Evolutionary conservation across 768 basidiomycete genomes (phyloP).

Genomic region (Lactarius psammicola): DNA sequence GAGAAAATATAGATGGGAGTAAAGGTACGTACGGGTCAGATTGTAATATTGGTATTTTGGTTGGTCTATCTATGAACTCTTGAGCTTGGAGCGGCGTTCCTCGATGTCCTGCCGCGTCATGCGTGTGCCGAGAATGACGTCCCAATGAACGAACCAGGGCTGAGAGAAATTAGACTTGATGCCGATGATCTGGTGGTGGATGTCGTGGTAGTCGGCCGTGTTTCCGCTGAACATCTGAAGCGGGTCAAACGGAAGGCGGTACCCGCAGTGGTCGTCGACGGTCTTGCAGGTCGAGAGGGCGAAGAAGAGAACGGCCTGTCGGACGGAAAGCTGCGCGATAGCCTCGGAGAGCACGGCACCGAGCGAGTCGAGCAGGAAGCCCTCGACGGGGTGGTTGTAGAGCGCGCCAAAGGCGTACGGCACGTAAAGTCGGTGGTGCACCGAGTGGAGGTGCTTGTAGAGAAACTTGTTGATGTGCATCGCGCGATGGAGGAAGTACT

Average conservation of each 20-base stretch:
- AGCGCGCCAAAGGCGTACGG: conserved; percentile 96
- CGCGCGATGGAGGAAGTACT: conserved; percentile 90
- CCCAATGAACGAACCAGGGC: conserved; percentile 97
- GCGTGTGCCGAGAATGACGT: conserved; percentile 76
- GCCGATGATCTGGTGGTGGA: conserved; percentile 90
- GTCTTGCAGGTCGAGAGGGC: conserved; percentile 84
- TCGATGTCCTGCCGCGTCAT: conserved; percentile 72
- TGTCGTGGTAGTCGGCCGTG: conserved; percentile 97
- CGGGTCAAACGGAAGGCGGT: conserved; percentile 87
- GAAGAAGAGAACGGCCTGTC: conserved; percentile 86
- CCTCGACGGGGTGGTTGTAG: conserved; percentile 97
- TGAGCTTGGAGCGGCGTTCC: conserved; percentile 36
- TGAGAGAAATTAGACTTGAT: conserved; percentile 96
- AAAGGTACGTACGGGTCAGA: not conserved
- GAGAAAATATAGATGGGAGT: not conserved
- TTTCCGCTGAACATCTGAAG: conserved; percentile 82
- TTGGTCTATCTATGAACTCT: conserved; percentile 1
- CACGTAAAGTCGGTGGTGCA: conserved; percentile 94
- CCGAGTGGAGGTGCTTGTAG: conserved; percentile 88
- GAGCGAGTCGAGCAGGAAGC: conserved; percentile 82
- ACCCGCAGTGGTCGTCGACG: conserved; percentile 95
- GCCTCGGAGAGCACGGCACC: conserved; percentile 78
- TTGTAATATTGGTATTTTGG: not conserved
- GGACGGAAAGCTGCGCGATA: conserved; percentile 62
- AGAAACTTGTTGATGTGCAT: conserved; percentile 92